Evolutionary conservation across 2,329 filamentous ascomycete genomes (phyloP), one percentile per base, ranked within the genome.

Genomic region (Tolypocladium paradoxum): DNA sequence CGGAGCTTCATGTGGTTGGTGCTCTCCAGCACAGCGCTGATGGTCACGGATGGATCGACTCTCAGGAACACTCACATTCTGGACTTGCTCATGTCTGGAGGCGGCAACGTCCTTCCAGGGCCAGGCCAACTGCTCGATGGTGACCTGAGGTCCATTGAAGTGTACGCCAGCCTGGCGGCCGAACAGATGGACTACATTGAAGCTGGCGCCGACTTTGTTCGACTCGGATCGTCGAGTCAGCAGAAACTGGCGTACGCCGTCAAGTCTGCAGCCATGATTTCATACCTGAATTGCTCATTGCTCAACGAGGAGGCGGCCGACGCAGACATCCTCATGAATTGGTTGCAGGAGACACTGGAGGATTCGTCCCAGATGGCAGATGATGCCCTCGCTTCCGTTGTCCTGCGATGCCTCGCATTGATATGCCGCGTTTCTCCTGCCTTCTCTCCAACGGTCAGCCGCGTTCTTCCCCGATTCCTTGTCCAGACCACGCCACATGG

Each of bases 141-240:
- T 5, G 78, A 84, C 56, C 74, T 76, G 54, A 73, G 69, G 47
- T 81, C 78, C 0, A 72, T 87, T 38, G 81, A 85, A 57, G 73
- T 76, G 11, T 81, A 93, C 57, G 82, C 88, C 1, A 81, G 81
- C 48, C 81, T 95, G 58, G 85, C 90, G 35, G 76, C 82, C 12
- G 87, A 95, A 56, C 87, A 95, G 65, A 89, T 97, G 76, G 83
- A 85, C 60, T 82, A 91, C 50, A 75, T 99, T 22, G 91, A 97
- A 59, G 90, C 90, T 49, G 88, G 88, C 55, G 86, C 90, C 1
- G 93, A 97, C 68, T 97, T 96, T 66, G 76, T 96, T 45, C 66
- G 66, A 3, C 81, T 97, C 54, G 88, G 88, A 53, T 92, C 91
- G 1, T 78, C 84, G 6, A 91, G 87, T 71, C 91, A 97, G 66